Evolutionary conservation across 2,329 filamentous ascomycete genomes (phyloP).

Genomic region (Trichoderma polysporum): DNA sequence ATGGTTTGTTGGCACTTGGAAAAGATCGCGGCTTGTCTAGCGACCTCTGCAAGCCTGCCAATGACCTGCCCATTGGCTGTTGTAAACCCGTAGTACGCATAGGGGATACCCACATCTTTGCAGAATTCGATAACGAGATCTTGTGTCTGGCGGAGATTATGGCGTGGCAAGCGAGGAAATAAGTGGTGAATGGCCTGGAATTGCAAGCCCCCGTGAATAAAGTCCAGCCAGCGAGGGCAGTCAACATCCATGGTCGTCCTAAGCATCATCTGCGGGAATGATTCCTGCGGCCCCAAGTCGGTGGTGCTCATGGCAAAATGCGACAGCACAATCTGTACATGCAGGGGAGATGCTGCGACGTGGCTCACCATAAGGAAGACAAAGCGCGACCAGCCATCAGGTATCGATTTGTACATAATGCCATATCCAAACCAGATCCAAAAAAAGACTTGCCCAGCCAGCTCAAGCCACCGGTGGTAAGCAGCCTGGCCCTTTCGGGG

Average conservation of each 20-base stretch:
- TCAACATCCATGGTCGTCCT: constrained; percentile 74
- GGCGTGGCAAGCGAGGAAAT: constrained; percentile 66
- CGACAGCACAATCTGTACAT: constrained; percentile 70
- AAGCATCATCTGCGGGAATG: constrained; percentile 67
- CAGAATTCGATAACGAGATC: constrained; percentile 20
- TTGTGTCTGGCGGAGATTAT: constrained; percentile 64
- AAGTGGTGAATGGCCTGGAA: constrained; percentile 72
- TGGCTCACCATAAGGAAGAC: constrained; percentile 64
- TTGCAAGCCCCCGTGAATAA: constrained; percentile 69
- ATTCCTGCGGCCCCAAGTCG: constrained; percentile 63
- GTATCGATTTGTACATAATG: constrained; percentile 60
- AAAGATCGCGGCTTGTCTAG: constrained; percentile 21
- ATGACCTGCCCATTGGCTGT: constrained; percentile 22
- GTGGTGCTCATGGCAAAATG: constrained; percentile 72
- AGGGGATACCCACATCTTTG: constrained; percentile 20
- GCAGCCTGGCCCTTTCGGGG: constrained; percentile 58
- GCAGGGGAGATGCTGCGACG: constrained; percentile 64
- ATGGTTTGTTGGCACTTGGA: constrained; percentile 19
- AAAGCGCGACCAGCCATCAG: constrained; percentile 57
- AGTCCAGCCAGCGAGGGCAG: constrained; percentile 70
- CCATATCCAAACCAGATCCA: constrained; percentile 68
- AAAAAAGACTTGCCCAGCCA: constrained; percentile 56
- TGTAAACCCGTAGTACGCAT: constrained; percentile 21
- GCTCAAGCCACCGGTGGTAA: constrained; percentile 67
- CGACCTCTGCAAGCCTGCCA: constrained; percentile 21